Base-by-base conservation (phyloP, 2,329 filamentous ascomycete genomes). In the Amylocarpus encephaloides region DNA sequence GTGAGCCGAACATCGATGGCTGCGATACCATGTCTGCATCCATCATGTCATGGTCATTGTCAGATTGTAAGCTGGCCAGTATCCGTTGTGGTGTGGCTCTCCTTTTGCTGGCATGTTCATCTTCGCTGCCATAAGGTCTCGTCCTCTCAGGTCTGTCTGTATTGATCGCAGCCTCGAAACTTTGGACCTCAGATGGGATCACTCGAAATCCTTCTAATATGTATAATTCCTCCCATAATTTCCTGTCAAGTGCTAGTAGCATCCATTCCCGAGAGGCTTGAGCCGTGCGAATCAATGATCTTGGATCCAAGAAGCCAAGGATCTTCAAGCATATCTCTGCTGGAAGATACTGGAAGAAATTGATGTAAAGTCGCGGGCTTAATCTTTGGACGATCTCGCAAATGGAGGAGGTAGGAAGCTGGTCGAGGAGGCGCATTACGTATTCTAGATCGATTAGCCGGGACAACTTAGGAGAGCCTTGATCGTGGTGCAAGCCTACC, bases 261-360 rank as follows among this genome's bases (percentile, higher is more conserved):
- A 91, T 84, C 92, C 93, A 98, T 56, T 82, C 75, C 42, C 83
- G 82, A 33, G 89, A 96, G 13, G 89, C 82, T 40, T 81, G 78
- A 1, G 89, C 88, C 2, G 91, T 87, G 44, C 80, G 82, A 50
- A 97, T 76, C 35, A 98, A 75, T 0, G 90, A 93, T 26, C 82
- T 67, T 1, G 90, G 86, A 48, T 91, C 86, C 44, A 98, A 82
- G 64, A 90, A 93, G 13, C 86, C 84, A 39, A 98, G 83, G 40
- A 97, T 85, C 63, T 94, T 86, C 40, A 93, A 83, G 53, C 89
- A 94, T 61, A 98, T 86, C 67, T 98, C 93, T 22, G 88, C 82
- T 0, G 93, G 93, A 0, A 98, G 79, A 62, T 88, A 83, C 56
- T 81, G 74, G 38, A 95, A 82, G 48, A 95, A 95, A 69, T 98